These are phyloP conservation scores for Tolypocladium ophioglossoides DNA, from an alignment of 2,329 filamentous ascomycete species.

Conservation along the genomic window DNA sequence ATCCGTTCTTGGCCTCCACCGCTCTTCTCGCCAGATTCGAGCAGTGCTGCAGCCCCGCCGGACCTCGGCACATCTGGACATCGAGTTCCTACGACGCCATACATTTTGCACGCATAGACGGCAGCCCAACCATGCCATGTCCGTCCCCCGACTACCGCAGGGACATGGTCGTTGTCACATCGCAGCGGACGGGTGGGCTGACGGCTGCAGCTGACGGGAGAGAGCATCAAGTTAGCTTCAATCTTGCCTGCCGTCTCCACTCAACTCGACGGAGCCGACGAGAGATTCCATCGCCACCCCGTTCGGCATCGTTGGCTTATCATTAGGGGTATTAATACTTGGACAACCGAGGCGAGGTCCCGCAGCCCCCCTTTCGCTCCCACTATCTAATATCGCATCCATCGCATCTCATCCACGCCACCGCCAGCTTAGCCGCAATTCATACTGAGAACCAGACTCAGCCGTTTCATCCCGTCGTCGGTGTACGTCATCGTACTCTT, in stretches of 20 bases:
- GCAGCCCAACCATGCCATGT: background rate
- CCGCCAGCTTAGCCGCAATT: background rate
- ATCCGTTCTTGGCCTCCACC: too few relatives aligned
- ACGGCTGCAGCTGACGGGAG: background rate
- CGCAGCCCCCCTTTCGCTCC: background rate
- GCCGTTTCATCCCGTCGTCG: background rate
- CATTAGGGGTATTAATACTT: too few relatives aligned
- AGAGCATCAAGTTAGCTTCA: background rate
- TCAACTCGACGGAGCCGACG: background rate
- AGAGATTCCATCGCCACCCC: background rate
- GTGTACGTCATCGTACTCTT: background rate
- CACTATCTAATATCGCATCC: background rate
- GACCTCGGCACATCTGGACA: background rate
- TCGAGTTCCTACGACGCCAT: background rate
- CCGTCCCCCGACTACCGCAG: background rate
- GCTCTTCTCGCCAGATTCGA: too few relatives aligned
- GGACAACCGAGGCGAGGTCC: background rate
- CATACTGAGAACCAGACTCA: background rate
- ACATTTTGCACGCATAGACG: background rate
- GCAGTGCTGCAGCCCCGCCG: background rate
- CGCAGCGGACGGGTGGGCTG: background rate
- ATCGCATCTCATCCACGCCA: background rate
- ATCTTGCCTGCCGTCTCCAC: background rate
- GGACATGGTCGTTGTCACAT: background rate
- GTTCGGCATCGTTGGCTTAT: background rate